phyloP scores from a whole-genome alignment of 2,329 filamentous ascomycete species.

The Xylaria sp. region DNA sequence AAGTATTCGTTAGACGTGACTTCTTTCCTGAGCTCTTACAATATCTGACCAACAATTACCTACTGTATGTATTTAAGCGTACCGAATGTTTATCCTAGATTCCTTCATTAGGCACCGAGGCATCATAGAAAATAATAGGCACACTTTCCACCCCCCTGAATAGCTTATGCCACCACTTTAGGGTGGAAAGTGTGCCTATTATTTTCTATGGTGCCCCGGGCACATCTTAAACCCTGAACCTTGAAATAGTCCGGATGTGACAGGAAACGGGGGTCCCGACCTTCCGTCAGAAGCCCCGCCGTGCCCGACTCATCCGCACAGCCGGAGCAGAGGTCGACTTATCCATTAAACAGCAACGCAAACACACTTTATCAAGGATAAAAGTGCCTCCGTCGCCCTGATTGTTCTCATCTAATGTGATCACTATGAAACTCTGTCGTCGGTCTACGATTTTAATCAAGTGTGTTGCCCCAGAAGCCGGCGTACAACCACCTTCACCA shows the following conservation, averaged over 20 bases:
- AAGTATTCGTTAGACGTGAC: too few species aligned
- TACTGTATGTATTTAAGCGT: too few species aligned
- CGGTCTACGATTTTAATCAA: background rate
- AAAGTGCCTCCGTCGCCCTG: background rate
- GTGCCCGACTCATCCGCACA: background rate
- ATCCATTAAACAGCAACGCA: background rate
- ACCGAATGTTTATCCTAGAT: background rate
- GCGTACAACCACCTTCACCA: background rate
- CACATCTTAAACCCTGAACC: background rate
- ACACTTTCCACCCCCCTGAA: too few species aligned
- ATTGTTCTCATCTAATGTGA: background rate
- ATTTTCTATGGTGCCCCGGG: too few species aligned
- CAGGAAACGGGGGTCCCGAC: background rate
- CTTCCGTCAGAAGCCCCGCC: background rate
- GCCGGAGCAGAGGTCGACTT: background rate
- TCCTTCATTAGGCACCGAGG: too few species aligned
- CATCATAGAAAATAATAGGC: too few species aligned
- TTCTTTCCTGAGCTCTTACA: too few species aligned
- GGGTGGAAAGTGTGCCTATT: too few species aligned
- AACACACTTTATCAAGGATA: background rate
- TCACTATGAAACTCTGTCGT: background rate
- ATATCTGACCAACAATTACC: too few species aligned
- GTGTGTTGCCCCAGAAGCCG: background rate
- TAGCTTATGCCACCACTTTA: too few species aligned
- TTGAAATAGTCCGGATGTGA: background rate